Evolutionary conservation across 345 rosid genomes (phyloP).

Genomic region (Eucalyptus viminalis): DNA sequence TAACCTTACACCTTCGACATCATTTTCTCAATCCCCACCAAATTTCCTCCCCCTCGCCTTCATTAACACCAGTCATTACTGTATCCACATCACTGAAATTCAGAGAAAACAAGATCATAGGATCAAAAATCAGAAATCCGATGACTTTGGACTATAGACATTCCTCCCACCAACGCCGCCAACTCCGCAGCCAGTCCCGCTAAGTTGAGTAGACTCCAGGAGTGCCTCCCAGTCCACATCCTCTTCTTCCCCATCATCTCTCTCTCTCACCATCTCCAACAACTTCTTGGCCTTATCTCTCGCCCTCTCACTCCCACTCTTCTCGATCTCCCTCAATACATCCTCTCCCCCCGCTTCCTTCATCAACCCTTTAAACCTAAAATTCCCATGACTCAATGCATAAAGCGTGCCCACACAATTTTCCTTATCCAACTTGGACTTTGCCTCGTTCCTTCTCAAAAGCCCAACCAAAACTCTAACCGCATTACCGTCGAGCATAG

Average conservation of each 20-base stretch:
- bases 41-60: not conserved
- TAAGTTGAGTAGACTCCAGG: slow-evolving; percentile 40
- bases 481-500: slow-evolving; percentile 64
- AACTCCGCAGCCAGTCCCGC: slow-evolving; percentile 26
- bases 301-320: slow-evolving; percentile 29
- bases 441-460: slow-evolving; percentile 30
- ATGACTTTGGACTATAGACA: not conserved
- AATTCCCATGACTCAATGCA: slow-evolving; percentile 42
- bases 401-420: slow-evolving; percentile 52
- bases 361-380: slow-evolving; percentile 73
- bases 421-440: slow-evolving; percentile 41
- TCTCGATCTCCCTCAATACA: slow-evolving; percentile 37
- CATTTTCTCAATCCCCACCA: not conserved
- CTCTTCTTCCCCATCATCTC: slow-evolving; percentile 18
- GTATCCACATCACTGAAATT: not conserved
- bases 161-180: not conserved
- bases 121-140: not conserved
- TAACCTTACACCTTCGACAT: not conserved
- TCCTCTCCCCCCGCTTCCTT: slow-evolving; percentile 46
- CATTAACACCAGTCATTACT: not conserved
- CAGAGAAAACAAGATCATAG: not conserved
- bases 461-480: slow-evolving; percentile 45
- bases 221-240: slow-evolving; percentile 48
- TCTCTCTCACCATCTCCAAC: slow-evolving; percentile 37
- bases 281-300: slow-evolving; percentile 56